A percentile compares a stretch with the other conserved stretches of the same genome.
phyloP scores from a whole-genome alignment of 768 basidiomycete genomes.

The Suillus ampliporus region DNA sequence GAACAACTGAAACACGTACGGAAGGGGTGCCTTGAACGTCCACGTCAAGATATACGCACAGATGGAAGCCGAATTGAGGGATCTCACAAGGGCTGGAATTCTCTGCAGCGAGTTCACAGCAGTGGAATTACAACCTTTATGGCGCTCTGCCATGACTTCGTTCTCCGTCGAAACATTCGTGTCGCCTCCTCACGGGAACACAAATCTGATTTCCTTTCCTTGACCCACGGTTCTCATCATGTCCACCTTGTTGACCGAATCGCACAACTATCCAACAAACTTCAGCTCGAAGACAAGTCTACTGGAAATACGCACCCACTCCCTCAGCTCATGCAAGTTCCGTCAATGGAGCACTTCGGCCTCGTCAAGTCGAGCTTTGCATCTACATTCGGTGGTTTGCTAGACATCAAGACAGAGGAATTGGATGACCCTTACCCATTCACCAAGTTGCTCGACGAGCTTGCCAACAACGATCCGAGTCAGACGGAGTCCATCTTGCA shows the following conservation, averaged over 20 bases:
- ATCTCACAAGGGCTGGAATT: conserved; percentile 36
- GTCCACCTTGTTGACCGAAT: conserved; percentile 24
- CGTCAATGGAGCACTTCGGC: not conserved
- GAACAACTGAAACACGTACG: conserved; percentile 34
- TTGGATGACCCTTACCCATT: not conserved
- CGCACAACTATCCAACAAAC: conserved; percentile 21
- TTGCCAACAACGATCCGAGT: not conserved
- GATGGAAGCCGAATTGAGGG: conserved; percentile 38
- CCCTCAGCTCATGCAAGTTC: not conserved
- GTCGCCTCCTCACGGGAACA: conserved; percentile 3
- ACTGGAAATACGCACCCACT: not conserved
- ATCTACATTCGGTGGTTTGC: not conserved
- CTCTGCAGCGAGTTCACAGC: conserved; percentile 22
- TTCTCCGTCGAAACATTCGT: conserved; percentile 27
- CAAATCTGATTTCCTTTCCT: conserved; percentile 14
- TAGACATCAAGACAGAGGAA: not conserved
- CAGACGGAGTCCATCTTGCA: not conserved
- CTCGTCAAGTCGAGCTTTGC: not conserved
- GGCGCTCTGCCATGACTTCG: conserved; percentile 24
- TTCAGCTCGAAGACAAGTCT: not conserved
- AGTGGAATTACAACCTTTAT: conserved; percentile 28
- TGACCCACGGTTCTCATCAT: conserved; percentile 32
- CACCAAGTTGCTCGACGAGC: not conserved
- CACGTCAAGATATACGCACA: conserved; percentile 24
- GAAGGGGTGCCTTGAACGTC: conserved; percentile 32